A percentile compares a stretch with the other conserved stretches of the same genome.
Conservation (phyloP, 306 rosid genomes). For the Gynostemma pentaphyllum region DNA sequence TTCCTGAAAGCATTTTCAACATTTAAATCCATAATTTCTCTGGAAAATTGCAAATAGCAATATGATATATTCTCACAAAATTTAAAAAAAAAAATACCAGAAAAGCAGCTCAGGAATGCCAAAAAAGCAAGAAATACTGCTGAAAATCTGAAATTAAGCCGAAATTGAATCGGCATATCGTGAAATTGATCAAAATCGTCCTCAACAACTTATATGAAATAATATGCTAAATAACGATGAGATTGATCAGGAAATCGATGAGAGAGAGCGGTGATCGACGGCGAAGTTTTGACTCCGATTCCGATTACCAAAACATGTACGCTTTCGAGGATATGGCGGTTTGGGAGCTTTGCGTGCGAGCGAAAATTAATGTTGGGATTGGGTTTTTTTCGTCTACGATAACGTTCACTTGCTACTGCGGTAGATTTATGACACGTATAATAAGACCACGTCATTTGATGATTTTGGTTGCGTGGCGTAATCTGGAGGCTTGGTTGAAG, state of each 20-base stretch:
- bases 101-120: slow-evolving; percentile 28
- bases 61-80: neutral
- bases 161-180: slow-evolving; percentile 40
- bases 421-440: slow-evolving; percentile 13
- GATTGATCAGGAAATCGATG: slow-evolving; percentile 6
- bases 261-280: neutral
- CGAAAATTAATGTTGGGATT: neutral
- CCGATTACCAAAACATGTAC: neutral
- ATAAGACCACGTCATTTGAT: neutral
- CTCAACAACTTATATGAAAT: neutral
- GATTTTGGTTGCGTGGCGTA: slow-evolving; percentile 10
- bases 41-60: neutral
- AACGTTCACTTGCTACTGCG: neutral
- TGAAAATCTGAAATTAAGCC: slow-evolving; percentile 17
- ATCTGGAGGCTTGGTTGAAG: neutral
- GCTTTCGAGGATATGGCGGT: slow-evolving; percentile 3
- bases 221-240: neutral
- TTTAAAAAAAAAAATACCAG: too few relatives aligned
- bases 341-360: slow-evolving; percentile 2
- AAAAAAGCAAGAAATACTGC: slow-evolving; percentile 15
- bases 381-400: neutral
- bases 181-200: neutral
- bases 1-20: slow-evolving; percentile 25
- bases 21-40: neutral
- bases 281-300: neutral